phyloP scores from a whole-genome alignment of 2,329 filamentous ascomycete genomes.

The Aspergillus tamarii region DNA sequence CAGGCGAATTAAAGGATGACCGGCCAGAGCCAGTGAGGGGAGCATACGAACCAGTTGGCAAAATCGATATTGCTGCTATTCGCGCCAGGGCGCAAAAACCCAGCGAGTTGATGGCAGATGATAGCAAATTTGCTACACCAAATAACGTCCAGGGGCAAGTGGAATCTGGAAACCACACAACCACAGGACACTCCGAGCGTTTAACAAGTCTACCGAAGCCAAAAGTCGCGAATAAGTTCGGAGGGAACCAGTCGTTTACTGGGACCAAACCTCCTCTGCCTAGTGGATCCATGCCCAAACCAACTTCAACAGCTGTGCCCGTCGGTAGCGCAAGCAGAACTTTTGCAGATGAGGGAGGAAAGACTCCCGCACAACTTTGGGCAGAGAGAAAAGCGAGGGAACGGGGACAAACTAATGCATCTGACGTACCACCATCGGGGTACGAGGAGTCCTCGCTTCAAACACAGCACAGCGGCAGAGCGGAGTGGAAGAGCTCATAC shows the following conservation, averaged over 20 bases:
- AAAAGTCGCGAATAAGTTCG: constrained; percentile 90
- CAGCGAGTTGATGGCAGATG: constrained; percentile 28
- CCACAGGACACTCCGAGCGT: constrained; percentile 74
- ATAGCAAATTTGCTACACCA: constrained; percentile 50
- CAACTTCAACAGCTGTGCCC: constrained; percentile 58
- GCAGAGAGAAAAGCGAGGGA: constrained; percentile 93
- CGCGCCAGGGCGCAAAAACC: constrained; percentile 77
- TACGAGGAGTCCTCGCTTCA: constrained; percentile 58
- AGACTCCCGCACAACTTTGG: constrained; percentile 96
- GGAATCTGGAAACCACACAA: constrained; percentile 74
- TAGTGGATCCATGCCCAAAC: constrained; percentile 65
- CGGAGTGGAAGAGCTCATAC: constrained; percentile 90
- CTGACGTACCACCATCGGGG: constrained; percentile 47
- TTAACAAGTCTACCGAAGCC: constrained; percentile 89
- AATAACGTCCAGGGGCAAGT: constrained; percentile 57
- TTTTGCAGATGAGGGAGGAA: constrained; percentile 92
- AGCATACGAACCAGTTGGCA: constrained; percentile 90
- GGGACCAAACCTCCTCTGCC: constrained; percentile 90
- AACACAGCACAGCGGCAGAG: constrained; percentile 71
- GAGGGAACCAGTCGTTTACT: constrained; percentile 69
- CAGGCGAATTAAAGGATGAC: constrained; percentile 64
- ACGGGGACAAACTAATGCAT: constrained; percentile 57
- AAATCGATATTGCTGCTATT: constrained; percentile 96
- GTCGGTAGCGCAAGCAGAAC: constrained; percentile 84
- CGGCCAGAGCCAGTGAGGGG: constrained; percentile 86